These are phyloP conservation scores for Cryptococcus sp. DNA, from an alignment of 1,284 basidiomycete species.

Conservation along the genomic window DNA sequence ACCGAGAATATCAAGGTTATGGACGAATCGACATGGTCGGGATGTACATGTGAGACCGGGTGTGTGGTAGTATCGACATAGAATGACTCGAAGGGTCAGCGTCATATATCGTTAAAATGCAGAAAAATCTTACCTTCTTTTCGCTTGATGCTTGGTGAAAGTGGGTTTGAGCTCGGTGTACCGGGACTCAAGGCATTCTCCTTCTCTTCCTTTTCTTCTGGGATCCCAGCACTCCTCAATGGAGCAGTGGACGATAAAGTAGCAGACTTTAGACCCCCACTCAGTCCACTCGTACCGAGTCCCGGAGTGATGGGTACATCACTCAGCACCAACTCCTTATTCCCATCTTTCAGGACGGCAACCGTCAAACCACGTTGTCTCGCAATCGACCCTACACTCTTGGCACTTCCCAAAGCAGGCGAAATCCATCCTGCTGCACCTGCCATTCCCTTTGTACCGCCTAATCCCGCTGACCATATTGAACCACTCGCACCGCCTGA, in stretches of 20 bases:
- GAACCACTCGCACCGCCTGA: slow-evolving; percentile 8
- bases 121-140: slow-evolving; percentile 24
- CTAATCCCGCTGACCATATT: slow-evolving; percentile 29
- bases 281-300: slow-evolving; percentile 1
- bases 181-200: background rate
- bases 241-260: too few relatives aligned
- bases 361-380: slow-evolving; percentile 34
- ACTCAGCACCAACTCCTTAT: slow-evolving; percentile 25
- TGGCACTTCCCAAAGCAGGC: slow-evolving; percentile 15
- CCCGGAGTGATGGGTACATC: slow-evolving; percentile 27
- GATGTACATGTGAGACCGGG: slow-evolving; percentile 46
- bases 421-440: slow-evolving; percentile 23
- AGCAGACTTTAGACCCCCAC: background rate
- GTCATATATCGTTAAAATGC: background rate
- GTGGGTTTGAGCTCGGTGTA: slow-evolving; percentile 5
- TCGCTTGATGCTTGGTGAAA: slow-evolving; percentile 1
- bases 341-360: slow-evolving; percentile 31
- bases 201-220: too few relatives aligned
- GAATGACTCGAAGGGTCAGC: slow-evolving; percentile 29
- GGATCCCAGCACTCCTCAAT: too few relatives aligned
- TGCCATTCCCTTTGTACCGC: slow-evolving; percentile 3
- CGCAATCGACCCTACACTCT: slow-evolving; percentile 10
- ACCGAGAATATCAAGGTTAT: slow-evolving; percentile 24
- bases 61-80: slow-evolving; percentile 48
- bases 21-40: slow-evolving; percentile 48